Percentiles rank a stretch among this genome's conserved stretches.
These are phyloP conservation scores for Colletotrichum musicola DNA, from an alignment of 2,329 filamentous ascomycete genomes.

Conservation along the genomic window DNA sequence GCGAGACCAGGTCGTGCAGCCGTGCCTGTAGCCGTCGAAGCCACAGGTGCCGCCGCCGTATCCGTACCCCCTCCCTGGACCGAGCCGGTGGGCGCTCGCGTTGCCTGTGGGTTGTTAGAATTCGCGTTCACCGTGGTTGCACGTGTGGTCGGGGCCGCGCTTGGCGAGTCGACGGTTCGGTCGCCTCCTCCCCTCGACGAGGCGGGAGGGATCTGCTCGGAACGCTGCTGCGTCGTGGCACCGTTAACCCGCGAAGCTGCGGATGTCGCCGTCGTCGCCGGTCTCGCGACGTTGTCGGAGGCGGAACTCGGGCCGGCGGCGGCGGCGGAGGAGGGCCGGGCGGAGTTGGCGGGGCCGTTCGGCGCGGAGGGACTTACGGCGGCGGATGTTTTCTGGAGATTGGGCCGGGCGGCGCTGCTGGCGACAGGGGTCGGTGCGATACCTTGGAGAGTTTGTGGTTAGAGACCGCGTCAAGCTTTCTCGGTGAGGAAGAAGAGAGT, in stretches of 20 bases:
- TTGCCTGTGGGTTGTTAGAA: background rate
- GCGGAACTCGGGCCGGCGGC: background rate
- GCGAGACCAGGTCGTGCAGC: background rate
- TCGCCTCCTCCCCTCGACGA: background rate
- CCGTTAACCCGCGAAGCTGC: no score
- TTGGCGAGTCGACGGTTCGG: background rate
- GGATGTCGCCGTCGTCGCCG: background rate
- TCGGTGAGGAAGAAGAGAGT: background rate
- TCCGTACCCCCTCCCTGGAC: background rate
- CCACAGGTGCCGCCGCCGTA: background rate
- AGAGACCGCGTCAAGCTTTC: background rate
- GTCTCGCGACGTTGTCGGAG: background rate
- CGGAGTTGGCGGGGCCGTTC: background rate
- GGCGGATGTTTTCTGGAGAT: background rate
- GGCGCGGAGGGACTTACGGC: constrained; percentile 11
- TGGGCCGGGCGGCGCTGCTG: background rate
- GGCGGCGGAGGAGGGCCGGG: background rate
- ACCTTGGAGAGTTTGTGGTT: background rate
- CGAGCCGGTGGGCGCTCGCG: background rate
- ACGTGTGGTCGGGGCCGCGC: no score
- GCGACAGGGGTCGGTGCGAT: background rate
- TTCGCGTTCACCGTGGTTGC: background rate
- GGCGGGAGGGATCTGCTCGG: background rate
- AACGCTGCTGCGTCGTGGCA: background rate
- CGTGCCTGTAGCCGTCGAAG: background rate